Evolutionary conservation across 2,329 filamentous ascomycete genomes (phyloP).

Genomic region (Calonectria pseudoturangicola): DNA sequence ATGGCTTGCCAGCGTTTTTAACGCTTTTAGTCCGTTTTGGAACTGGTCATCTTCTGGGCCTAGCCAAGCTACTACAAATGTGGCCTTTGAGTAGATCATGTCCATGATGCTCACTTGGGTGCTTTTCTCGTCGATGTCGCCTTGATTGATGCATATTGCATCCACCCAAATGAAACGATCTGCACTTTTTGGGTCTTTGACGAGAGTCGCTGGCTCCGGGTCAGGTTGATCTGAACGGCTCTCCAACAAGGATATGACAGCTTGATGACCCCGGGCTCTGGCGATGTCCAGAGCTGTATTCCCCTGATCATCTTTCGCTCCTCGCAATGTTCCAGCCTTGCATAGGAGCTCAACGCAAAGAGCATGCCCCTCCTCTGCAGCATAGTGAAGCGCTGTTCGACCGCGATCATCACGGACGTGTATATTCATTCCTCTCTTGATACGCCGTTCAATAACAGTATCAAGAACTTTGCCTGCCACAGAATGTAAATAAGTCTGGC

Average conservation of each 20-base stretch:
- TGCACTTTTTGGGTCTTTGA: slow-evolving; percentile 2
- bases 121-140: slow-evolving; percentile 52
- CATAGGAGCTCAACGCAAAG: slow-evolving; percentile 42
- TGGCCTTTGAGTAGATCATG: slow-evolving; percentile 53
- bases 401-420: slow-evolving; percentile 41
- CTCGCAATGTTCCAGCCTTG: slow-evolving; percentile 32
- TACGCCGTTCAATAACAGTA: slow-evolving; percentile 33
- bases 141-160: slow-evolving; percentile 57
- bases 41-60: slow-evolving; percentile 48
- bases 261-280: slow-evolving; percentile 35
- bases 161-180: slow-evolving; percentile 55
- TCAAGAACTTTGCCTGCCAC: slow-evolving; percentile 35
- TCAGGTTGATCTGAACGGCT: slow-evolving; percentile 29
- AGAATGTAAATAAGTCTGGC: slow-evolving; percentile 41
- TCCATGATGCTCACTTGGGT: slow-evolving; percentile 56
- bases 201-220: slow-evolving; percentile 15
- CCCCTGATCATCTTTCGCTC: slow-evolving; percentile 35
- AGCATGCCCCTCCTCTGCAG: slow-evolving; percentile 39
- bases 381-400: slow-evolving; percentile 44
- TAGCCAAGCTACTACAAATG: slow-evolving; percentile 54
- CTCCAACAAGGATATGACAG: slow-evolving; percentile 40
- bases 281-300: slow-evolving; percentile 45
- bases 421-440: slow-evolving; percentile 41
- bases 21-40: slow-evolving; percentile 40
- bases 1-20: slow-evolving; percentile 40